Evolutionary conservation across 257 asterid species (phyloP), one percentile per base, ranked within the genome.

Genomic region (Plectranthus barbatus): DNA sequence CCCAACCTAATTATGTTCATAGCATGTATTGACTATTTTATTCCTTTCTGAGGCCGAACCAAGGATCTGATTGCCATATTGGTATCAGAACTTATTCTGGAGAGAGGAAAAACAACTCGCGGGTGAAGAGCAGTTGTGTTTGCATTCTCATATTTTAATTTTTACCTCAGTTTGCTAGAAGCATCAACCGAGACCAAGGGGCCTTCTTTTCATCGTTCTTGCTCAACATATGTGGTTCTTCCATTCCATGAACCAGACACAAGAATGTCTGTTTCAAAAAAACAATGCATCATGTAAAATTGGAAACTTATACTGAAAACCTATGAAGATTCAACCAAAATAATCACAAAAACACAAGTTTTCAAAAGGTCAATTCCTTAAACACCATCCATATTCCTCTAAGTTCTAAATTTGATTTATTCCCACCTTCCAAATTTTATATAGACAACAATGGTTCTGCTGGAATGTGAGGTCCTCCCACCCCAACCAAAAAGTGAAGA

Each of bases 121-220:
- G 84, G 72, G 76, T 86, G 95, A 69, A 86, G 86, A 31, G 91
- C 95, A 65, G 71, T 73, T 31, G 79, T 17, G 57, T 74, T 77
- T 40, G 75, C 64, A 23, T 73, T n/a, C n/a, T n/a, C n/a, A n/a
- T n/a, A n/a, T n/a, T n/a, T n/a, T n/a, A n/a, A n/a, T n/a, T n/a
- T n/a, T n/a, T n/a, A n/a, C n/a, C n/a, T n/a, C n/a, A n/a, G n/a
- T n/a, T n/a, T n/a, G n/a, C n/a, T n/a, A n/a, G n/a, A n/a, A 41
- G 50, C 66, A 33, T 26, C 72, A n/a, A 60, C 64, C 40, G 49
- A 37, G 51, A 18, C 59, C 53, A 31, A 15, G 23, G 39, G 29
- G 20, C 67, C 73, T n/a, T n/a, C 55, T 68, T 66, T 56, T 64
- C 80, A 44, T 49, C 52, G 66, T 67, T 67, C 53, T 36, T 34